Percentiles rank a stretch among this genome's conserved stretches.
Conservation (phyloP, 2,329 filamentous ascomycete genomes). For the Hymenoscyphus fraxineus region DNA sequence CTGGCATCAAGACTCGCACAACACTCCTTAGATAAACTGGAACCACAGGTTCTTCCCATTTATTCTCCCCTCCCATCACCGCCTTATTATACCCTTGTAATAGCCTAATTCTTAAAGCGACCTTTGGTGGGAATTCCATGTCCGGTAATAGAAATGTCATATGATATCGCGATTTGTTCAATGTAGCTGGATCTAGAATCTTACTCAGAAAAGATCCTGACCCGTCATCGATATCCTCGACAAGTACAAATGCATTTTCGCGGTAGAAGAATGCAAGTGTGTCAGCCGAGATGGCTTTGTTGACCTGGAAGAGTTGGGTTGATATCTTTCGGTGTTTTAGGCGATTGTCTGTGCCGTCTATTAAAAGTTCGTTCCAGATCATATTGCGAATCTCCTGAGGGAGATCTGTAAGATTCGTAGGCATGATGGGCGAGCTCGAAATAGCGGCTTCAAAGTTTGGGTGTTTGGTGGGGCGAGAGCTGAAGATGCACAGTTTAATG, state of each 20-base stretch:
- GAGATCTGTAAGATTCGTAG: background rate
- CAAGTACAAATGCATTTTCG: background rate
- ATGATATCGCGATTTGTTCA: background rate
- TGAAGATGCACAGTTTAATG: no score
- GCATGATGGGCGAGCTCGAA: background rate
- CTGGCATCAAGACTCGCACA: background rate
- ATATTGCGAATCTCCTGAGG: background rate
- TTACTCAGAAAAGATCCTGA: background rate
- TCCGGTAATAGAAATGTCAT: background rate
- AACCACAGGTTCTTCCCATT: background rate
- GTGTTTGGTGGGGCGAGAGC: background rate
- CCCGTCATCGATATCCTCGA: background rate
- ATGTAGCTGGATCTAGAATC: background rate
- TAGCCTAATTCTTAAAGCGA: background rate
- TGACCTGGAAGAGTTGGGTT: background rate
- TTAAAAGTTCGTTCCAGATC: background rate
- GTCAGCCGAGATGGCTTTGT: background rate
- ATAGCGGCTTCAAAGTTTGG: background rate
- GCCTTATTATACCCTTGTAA: background rate
- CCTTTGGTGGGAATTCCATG: background rate
- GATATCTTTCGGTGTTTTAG: background rate
- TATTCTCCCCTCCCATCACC: background rate
- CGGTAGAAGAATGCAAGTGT: background rate
- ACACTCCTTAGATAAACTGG: background rate
- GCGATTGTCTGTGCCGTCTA: background rate